Evolutionary conservation across 2,329 filamentous ascomycete genomes (phyloP), one percentile per base, ranked within the genome.

Genomic region (Colletotrichum sp.): DNA sequence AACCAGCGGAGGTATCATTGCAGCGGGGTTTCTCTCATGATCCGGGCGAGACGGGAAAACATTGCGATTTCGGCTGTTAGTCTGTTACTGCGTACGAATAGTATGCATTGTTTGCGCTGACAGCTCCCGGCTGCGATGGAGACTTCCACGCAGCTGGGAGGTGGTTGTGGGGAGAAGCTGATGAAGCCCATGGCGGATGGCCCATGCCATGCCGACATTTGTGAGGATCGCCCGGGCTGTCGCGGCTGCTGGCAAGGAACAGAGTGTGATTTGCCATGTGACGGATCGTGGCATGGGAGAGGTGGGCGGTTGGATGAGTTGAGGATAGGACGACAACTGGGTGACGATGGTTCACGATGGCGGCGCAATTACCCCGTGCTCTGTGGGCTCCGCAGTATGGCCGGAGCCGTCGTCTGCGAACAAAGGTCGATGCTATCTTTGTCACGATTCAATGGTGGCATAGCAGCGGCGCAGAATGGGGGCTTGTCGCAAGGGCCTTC

Each of bases 401-500:
- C 73, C 63, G 70, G 69, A 65, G 73, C 63, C 34, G 57, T 64
- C 64, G 63, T 73, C 63, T 32, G 18, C 32, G 64, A 30, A 75
- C 72, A 71, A 71, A 73, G 70, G 24, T 49, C n/a, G 26, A 26
- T n/a, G 10, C 57, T 28, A 73, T 65, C 69, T 69, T 76, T 76
- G 70, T 68, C 44, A 18, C 26, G 16, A 36, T 15, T 24, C 57
- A 68, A 28, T 26, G 18, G 32, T 66, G 69, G 70, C 57, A 67
- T 39, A 72, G 63, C 36, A 55, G 66, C 26, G 63, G 57, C 64
- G 69, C 26, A 34, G 69, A 49, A 63, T 32, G n/a, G 39, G 72
- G 69, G 72, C 63, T 62, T 62, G 39, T 55, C 52, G 63, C 52
- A 49, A 44, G 30, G 13, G 30, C 44, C 26, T 8, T 49, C n/a